phyloP scores from a whole-genome alignment of 805 yeast genomes.

The Suhomyces tanzawaensis region DNA sequence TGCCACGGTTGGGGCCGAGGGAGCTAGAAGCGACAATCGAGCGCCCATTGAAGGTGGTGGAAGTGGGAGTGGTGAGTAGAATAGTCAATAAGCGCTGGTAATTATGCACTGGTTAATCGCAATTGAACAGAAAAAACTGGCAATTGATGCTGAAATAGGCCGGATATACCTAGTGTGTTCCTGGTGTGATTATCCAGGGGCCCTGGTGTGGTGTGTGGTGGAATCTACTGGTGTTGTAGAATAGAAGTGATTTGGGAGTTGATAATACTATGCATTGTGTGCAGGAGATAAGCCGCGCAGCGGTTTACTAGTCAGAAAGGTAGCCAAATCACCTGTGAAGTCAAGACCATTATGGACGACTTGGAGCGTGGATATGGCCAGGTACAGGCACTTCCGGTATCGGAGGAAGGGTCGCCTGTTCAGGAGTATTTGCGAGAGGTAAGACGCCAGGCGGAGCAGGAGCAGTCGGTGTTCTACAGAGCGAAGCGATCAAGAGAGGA shows the following conservation, averaged over 20 bases:
- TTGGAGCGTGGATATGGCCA: too few relatives aligned
- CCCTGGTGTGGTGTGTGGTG: background rate
- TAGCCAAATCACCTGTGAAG: too few relatives aligned
- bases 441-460: constrained; percentile 35
- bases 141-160: too few relatives aligned
- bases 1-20: constrained; percentile 89
- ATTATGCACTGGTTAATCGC: too few relatives aligned
- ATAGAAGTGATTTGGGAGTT: background rate
- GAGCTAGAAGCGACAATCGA: constrained; percentile 79
- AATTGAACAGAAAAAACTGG: too few relatives aligned
- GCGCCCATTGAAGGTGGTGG: constrained; percentile 63
- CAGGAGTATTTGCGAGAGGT: constrained; percentile 26
- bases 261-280: background rate
- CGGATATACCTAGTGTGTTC: too few relatives aligned
- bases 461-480: constrained; percentile 14
- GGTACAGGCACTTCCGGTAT: constrained; percentile 26
- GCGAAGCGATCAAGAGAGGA: background rate
- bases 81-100: too few relatives aligned
- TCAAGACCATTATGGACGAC: background rate
- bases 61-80: too few relatives aligned
- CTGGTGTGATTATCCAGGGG: too few relatives aligned
- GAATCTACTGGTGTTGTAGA: too few relatives aligned
- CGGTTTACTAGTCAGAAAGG: background rate
- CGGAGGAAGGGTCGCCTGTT: constrained; percentile 15
- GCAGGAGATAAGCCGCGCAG: background rate